These are phyloP conservation scores for Paramecium primaurelia DNA, from an alignment of 73 alveolate genomes.

Conservation along the genomic window DNA sequence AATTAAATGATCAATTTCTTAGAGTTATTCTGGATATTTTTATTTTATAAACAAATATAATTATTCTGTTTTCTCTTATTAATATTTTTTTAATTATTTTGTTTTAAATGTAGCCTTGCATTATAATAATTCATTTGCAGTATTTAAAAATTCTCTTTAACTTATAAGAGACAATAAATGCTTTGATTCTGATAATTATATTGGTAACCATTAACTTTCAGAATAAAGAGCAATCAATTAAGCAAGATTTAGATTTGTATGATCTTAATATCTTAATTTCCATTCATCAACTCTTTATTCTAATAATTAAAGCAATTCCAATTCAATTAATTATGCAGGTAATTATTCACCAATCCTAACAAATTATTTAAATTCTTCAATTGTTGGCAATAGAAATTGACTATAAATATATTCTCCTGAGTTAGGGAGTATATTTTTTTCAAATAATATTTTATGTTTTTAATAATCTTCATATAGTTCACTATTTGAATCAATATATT, in stretches of 20 bases:
- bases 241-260: not conserved
- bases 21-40: not conserved
- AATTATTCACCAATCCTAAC: not conserved
- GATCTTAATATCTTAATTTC: not conserved
- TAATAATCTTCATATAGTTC: not conserved
- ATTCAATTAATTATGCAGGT: not conserved
- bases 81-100: not conserved
- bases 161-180: not conserved
- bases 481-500: not conserved
- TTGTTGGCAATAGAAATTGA: not conserved
- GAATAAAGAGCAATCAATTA: not conserved
- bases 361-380: not conserved
- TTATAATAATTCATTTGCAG: not conserved
- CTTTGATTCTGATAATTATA: not conserved
- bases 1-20: not conserved
- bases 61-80: not conserved
- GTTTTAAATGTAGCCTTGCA: not conserved
- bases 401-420: conserved; percentile 9
- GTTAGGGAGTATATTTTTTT: not conserved
- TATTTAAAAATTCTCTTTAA: not conserved
- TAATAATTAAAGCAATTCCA: not conserved
- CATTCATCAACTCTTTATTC: not conserved
- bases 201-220: conserved; percentile 16
- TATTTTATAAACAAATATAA: not conserved
- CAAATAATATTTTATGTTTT: not conserved